Evolutionary conservation across 1,139 yeast species (phyloP).

Genomic region (Nematodospora anomalae): DNA sequence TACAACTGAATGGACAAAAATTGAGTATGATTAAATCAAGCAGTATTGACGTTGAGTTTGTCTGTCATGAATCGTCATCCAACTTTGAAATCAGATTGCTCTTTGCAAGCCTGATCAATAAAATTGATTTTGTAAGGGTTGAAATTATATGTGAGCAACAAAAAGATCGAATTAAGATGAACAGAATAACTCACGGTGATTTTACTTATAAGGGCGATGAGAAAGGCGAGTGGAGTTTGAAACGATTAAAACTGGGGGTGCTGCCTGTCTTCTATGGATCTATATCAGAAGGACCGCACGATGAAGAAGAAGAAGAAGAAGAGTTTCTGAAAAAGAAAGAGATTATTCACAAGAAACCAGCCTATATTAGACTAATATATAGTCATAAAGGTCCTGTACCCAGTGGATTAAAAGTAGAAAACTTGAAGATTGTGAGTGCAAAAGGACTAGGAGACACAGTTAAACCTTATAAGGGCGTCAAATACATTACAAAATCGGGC

Average conservation of each 20-base stretch:
- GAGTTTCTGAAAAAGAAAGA: slow-evolving; percentile 8
- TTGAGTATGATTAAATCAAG: slow-evolving; percentile 51
- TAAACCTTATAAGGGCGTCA: slow-evolving; percentile 90
- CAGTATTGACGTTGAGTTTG: slow-evolving; percentile 58
- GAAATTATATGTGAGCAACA: slow-evolving; percentile 40
- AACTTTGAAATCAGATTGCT: slow-evolving; percentile 76
- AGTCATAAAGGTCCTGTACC: slow-evolving; percentile 69
- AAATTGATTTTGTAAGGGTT: slow-evolving; percentile 57
- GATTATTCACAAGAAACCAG: slow-evolving; percentile 39
- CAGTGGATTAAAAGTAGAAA: slow-evolving; percentile 71
- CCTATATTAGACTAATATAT: slow-evolving; percentile 54
- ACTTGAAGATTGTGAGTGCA: slow-evolving; percentile 57
- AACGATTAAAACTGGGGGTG: slow-evolving; percentile 61
- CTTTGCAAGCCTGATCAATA: slow-evolving; percentile 53
- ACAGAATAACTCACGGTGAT: slow-evolving; percentile 73
- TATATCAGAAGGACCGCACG: slow-evolving; percentile 15
- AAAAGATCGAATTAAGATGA: slow-evolving; percentile 35
- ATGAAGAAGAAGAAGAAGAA: slow-evolving; percentile 14
- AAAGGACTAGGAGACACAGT: slow-evolving; percentile 62
- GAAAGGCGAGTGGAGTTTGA: slow-evolving; percentile 71
- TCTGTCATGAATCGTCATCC: slow-evolving; percentile 58
- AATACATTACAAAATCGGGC: slow-evolving; percentile 69
- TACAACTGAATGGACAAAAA: slow-evolving; percentile 17
- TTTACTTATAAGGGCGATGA: slow-evolving; percentile 55
- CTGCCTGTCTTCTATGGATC: slow-evolving; percentile 69